Conservation (phyloP, 2,329 filamentous ascomycete species). For the Tolypocladium cylindrosporum region DNA sequence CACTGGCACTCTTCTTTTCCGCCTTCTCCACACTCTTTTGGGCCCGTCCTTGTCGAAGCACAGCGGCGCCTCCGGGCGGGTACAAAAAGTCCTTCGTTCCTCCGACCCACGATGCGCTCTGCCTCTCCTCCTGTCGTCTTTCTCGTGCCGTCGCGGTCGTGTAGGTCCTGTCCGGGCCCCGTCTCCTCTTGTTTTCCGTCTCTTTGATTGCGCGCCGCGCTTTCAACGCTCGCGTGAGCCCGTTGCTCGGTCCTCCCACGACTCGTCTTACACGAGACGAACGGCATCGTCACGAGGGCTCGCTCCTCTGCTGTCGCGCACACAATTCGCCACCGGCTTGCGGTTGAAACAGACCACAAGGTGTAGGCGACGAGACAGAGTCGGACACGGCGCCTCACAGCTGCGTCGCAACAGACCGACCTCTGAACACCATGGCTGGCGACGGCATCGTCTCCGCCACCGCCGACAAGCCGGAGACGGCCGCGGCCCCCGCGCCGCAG, state of each 20-base stretch:
- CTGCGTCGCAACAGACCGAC: neutral
- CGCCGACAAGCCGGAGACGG: neutral
- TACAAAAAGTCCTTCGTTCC: constrained; percentile 4
- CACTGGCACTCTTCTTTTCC: neutral
- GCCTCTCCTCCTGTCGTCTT: neutral
- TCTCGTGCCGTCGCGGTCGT: neutral
- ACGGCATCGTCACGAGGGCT: neutral
- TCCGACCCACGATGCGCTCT: neutral
- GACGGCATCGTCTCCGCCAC: neutral
- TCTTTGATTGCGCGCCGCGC: neutral
- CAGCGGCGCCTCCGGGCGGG: constrained; percentile 1
- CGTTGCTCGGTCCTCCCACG: neutral
- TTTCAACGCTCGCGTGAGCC: neutral
- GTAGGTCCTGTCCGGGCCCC: neutral
- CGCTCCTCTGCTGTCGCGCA: neutral
- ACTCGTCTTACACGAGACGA: neutral
- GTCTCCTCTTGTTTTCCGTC: neutral
- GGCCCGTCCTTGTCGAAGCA: neutral
- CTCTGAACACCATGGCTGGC: neutral
- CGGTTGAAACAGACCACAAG: neutral
- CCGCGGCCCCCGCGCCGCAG: neutral
- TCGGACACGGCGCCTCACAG: neutral
- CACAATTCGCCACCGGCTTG: neutral
- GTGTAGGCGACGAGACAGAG: neutral
- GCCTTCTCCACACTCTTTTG: neutral